Base-by-base conservation (phyloP, 2,329 filamentous ascomycete species). In the Colletotrichum orchidophilum region DNA sequence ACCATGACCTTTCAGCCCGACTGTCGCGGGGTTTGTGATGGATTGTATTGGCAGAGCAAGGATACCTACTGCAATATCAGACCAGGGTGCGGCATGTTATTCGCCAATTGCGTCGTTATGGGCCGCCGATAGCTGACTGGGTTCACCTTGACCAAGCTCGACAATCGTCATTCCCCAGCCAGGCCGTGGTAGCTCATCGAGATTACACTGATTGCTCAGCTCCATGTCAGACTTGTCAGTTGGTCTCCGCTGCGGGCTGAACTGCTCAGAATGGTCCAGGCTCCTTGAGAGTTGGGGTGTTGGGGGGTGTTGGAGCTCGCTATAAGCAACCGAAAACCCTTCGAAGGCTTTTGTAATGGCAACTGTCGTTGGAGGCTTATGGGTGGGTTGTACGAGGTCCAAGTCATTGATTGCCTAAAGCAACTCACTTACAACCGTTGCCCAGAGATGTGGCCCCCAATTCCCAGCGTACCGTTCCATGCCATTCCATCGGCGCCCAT, bases 391-490 rank as follows among this genome's bases (percentile, higher is more conserved):
- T n/a, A n/a, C n/a, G n/a, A n/a, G n/a, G n/a, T n/a, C n/a, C n/a
- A n/a, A n/a, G n/a, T n/a, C n/a, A n/a, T n/a, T n/a, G n/a, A n/a
- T n/a, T n/a, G n/a, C n/a, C n/a, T n/a, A n/a, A n/a, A n/a, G n/a
- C n/a, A n/a, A n/a, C n/a, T n/a, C n/a, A n/a, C n/a, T n/a, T n/a
- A n/a, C n/a, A n/a, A n/a, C n/a, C 50, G 27, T 11, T 46, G 54
- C 46, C 33, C 39, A 67, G 24, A 33, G 50, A 68, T 57, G 52
- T 21, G 35, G 59, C 52, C 35, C 66, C 46, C 53, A 54, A 65
- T 33, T 21, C 33, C 42, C n/a, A 63, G 39, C 46, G 66, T 39
- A 54, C 54, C 11, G 42, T 70, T 72, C 66, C 60, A 72, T 70
- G 35, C 13, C 54, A 60, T 72, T 70, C 66, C 54, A 62, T 52